Conservation (phyloP, 805 yeast species). For the Kuraishia borneana region DNA sequence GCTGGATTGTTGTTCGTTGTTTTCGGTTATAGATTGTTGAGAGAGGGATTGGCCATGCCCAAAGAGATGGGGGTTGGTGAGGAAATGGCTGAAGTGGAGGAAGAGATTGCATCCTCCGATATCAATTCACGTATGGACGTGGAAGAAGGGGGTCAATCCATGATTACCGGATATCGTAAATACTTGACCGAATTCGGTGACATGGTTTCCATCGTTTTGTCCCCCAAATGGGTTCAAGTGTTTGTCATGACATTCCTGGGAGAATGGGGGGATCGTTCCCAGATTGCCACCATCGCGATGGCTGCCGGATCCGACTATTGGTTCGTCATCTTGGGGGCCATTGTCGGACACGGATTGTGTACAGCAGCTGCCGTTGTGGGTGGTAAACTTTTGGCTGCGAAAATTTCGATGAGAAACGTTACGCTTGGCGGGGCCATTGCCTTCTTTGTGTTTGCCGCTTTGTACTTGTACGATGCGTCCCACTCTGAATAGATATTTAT, state of each 20-base stretch:
- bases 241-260: slow-evolving; percentile 94
- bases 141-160: slow-evolving; percentile 39
- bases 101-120: slow-evolving; percentile 65
- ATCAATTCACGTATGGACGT: slow-evolving; percentile 37
- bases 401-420: slow-evolving; percentile 83
- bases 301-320: slow-evolving; percentile 94
- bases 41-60: slow-evolving; percentile 78
- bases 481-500: too few relatives aligned
- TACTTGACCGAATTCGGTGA: slow-evolving; percentile 29
- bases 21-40: slow-evolving; percentile 65
- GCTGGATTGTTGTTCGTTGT: slow-evolving; percentile 77
- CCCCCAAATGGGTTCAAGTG: slow-evolving; percentile 91
- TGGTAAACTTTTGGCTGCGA: slow-evolving; percentile 82
- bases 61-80: slow-evolving; percentile 83
- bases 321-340: slow-evolving; percentile 81
- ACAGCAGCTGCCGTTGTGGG: slow-evolving; percentile 88
- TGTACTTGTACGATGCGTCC: slow-evolving; percentile 67
- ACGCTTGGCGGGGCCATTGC: slow-evolving; percentile 87
- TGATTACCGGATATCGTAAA: not conserved
- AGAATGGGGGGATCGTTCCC: slow-evolving; percentile 99
- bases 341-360: slow-evolving; percentile 81
- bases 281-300: slow-evolving; percentile 96
- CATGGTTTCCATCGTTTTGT: slow-evolving; percentile 52
- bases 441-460: slow-evolving; percentile 69
- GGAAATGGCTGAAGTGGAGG: slow-evolving; percentile 94